Evolutionary conservation across 2,329 filamentous ascomycete genomes (phyloP).

Genomic region (Trichoderma endophyticum): DNA sequence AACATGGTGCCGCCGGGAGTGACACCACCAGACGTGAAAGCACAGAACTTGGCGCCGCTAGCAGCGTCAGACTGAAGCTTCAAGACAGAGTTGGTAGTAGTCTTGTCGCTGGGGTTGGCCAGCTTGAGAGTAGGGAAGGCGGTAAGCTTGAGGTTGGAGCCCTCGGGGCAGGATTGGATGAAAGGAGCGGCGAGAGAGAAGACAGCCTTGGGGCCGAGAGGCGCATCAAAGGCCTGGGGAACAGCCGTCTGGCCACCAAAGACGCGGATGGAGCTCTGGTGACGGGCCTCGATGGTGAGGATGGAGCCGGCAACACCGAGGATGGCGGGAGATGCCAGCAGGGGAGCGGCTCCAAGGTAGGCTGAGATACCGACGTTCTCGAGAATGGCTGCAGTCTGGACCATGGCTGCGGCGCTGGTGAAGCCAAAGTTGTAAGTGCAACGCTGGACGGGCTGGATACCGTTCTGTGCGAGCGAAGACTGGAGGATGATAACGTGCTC

Average conservation of each 20-base stretch:
- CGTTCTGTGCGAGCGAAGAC: conserved; percentile 58
- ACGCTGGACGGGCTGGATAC: conserved; percentile 62
- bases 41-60: conserved; percentile 56
- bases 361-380: conserved; percentile 74
- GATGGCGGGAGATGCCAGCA: conserved; percentile 57
- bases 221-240: conserved; percentile 67
- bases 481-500: conserved; percentile 43
- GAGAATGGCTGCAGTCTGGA: conserved; percentile 65
- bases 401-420: conserved; percentile 63
- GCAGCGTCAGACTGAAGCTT: conserved; percentile 49
- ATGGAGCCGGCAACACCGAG: conserved; percentile 67
- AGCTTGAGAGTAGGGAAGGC: conserved; percentile 59
- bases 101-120: conserved; percentile 39
- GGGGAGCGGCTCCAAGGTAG: conserved; percentile 67
- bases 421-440: conserved; percentile 73
- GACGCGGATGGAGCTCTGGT: conserved; percentile 69
- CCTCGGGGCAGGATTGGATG: conserved; percentile 66
- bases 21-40: conserved; percentile 61
- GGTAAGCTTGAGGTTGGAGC: conserved; percentile 60
- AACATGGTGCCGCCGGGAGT: conserved; percentile 59
- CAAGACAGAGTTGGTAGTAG: conserved; percentile 31
- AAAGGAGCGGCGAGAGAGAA: conserved; percentile 72
- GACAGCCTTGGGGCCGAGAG: conserved; percentile 64
- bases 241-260: conserved; percentile 57
- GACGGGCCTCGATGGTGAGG: conserved; percentile 68